Evolutionary conservation across 306 rosid genomes (phyloP), one percentile per base, ranked within the genome.

Genomic region (Acacia crassicarpa): DNA sequence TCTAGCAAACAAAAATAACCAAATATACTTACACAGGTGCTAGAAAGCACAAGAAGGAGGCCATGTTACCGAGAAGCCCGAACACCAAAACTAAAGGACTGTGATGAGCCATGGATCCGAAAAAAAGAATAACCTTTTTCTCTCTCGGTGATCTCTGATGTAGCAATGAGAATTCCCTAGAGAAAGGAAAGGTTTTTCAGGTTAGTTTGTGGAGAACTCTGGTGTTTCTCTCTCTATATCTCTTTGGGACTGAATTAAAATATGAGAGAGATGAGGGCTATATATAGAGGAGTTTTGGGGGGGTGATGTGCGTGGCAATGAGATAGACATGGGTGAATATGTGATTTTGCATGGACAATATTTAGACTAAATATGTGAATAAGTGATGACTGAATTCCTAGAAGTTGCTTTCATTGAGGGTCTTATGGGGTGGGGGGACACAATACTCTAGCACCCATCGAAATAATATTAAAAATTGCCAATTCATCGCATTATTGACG

Each of bases 11-110:
- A 53, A 53, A 3, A 46, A 46, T 19, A 53, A 6, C 7, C n/a
- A 53, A 19, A 53, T n/a, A 22, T 48, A 83, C 98, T 93, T 90
- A 95, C 99, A 89, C 67, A 59, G 99, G 99, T 49, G 99, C 96
- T 3, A 95, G 89, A 65, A 95, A 91, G 81, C 96, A 94, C 16
- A 92, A 82, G 69, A 92, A 93, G 69, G 99, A 95, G 61, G 83
- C 79, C 83, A 93, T 61, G 86, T 93, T 93, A 13, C 99, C 99
- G 84, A 94, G 91, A 81, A 92, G 4, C 27, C 98, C 98, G 82
- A 94, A 90, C 45, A 80, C 33, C 53, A 92, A 77, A 67, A 71
- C 79, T 82, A 87, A 20, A 7, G 84, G 89, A 75, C 82, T 79
- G 74, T 89, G 90, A 5, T 89, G 90, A 4, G 84, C 11, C 90